Conservation (phyloP, 2,329 filamentous ascomycete species). For the Blastomyces parvus region DNA sequence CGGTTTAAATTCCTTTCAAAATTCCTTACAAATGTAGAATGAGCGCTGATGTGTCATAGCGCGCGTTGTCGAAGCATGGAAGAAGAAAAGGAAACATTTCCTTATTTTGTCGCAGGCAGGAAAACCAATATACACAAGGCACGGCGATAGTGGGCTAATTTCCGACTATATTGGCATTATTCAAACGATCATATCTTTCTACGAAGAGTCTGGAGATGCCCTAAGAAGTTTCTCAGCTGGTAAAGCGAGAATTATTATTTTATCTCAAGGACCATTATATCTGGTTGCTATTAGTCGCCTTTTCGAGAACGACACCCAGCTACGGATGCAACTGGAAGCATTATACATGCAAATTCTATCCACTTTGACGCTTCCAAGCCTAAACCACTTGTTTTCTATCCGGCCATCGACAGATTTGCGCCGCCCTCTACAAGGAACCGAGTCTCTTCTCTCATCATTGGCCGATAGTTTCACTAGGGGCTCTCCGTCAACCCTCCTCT, state of each 20-base stretch:
- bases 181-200: slow-evolving; percentile 96
- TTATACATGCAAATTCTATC: slow-evolving; percentile 98
- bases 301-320: slow-evolving; percentile 81
- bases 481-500: slow-evolving; percentile 78
- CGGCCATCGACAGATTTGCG: slow-evolving; percentile 90
- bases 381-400: slow-evolving; percentile 78
- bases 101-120: slow-evolving; percentile 92
- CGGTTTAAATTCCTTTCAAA: not conserved
- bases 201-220: slow-evolving; percentile 67
- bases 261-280: slow-evolving; percentile 77
- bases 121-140: slow-evolving; percentile 93
- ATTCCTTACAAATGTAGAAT: not conserved
- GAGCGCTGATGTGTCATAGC: slow-evolving; percentile 32
- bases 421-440: slow-evolving; percentile 81
- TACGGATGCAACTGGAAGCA: slow-evolving; percentile 79
- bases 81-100: slow-evolving; percentile 91
- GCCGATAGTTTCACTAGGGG: slow-evolving; percentile 92
- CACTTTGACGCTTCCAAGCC: slow-evolving; percentile 77
- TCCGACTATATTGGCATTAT: slow-evolving; percentile 92
- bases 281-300: slow-evolving; percentile 88
- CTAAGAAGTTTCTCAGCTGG: slow-evolving; percentile 82
- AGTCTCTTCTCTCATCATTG: slow-evolving; percentile 78
- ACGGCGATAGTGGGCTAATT: slow-evolving; percentile 81
- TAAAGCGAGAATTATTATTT: slow-evolving; percentile 72
- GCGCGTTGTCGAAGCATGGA: slow-evolving; percentile 63